Evolutionary conservation across 805 yeast species (phyloP).

Genomic region (Barnettozyma sucrosica): DNA sequence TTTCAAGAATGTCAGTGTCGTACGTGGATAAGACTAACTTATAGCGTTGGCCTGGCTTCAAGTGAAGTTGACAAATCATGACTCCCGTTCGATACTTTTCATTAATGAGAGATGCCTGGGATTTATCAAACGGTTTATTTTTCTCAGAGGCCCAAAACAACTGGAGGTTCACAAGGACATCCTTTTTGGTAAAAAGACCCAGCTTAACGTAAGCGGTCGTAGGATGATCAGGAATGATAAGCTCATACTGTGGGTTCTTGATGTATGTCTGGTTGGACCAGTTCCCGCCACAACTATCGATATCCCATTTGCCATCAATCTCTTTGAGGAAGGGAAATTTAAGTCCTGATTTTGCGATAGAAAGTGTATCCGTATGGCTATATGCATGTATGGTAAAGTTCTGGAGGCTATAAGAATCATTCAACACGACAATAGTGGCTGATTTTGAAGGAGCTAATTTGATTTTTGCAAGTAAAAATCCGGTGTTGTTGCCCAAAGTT

Average conservation of each 20-base stretch:
- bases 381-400: slow-evolving; percentile 21
- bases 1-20: slow-evolving; percentile 26
- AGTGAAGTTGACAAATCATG: slow-evolving; percentile 18
- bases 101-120: slow-evolving; percentile 28
- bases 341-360: slow-evolving; percentile 30
- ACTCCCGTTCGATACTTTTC: slow-evolving; percentile 31
- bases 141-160: slow-evolving; percentile 35
- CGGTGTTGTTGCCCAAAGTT: slow-evolving; percentile 30
- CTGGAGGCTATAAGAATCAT: slow-evolving; percentile 8
- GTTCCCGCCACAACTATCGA: slow-evolving; percentile 46
- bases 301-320: slow-evolving; percentile 40
- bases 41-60: slow-evolving; percentile 34
- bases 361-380: slow-evolving; percentile 9
- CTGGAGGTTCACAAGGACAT: slow-evolving; percentile 36
- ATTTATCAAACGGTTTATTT: slow-evolving; percentile 26
- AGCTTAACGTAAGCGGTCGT: slow-evolving; percentile 19
- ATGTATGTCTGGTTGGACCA: slow-evolving; percentile 42
- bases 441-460: slow-evolving; percentile 22
- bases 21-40: slow-evolving; percentile 43
- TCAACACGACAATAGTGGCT: slow-evolving; percentile 27
- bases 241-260: slow-evolving; percentile 49
- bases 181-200: slow-evolving; percentile 22
- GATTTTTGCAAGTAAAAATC: slow-evolving; percentile 33
- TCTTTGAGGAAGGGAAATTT: slow-evolving; percentile 19
- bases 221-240: slow-evolving; percentile 25